Percentiles rank a stretch among this genome's conserved stretches.
Evolutionary conservation across 305 asterid species (phyloP).

Genomic region (Fraxinus baroniana): DNA sequence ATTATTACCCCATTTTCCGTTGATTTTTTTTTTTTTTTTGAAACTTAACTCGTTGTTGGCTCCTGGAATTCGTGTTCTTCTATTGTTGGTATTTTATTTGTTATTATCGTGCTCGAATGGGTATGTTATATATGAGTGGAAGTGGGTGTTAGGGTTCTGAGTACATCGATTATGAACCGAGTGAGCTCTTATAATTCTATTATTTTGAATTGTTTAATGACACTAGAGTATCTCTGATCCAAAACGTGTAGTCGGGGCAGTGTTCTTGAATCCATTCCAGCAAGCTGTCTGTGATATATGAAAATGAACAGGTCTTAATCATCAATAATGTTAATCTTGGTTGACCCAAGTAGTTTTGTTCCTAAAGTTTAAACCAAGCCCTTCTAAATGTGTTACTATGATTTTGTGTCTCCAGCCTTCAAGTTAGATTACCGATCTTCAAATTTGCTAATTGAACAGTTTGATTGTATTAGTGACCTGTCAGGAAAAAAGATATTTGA

Average conservation of each 20-base stretch:
- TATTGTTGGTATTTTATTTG: too few species aligned
- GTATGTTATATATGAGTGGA: not conserved
- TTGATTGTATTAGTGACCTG: not conserved
- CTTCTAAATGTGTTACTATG: not conserved
- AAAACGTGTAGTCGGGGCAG: not conserved
- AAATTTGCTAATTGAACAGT: not conserved
- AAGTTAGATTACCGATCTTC: not conserved
- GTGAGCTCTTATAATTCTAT: constrained; percentile 31
- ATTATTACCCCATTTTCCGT: too few species aligned
- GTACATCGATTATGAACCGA: not conserved
- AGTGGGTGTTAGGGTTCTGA: not conserved
- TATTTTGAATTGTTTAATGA: too few species aligned
- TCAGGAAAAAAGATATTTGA: not conserved
- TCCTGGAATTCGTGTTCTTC: not conserved
- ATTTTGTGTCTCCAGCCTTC: not conserved
- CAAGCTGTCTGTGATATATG: not conserved
- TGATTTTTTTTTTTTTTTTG: too few species aligned
- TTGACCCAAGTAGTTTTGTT: not conserved
- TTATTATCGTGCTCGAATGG: not conserved
- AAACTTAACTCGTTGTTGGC: not conserved
- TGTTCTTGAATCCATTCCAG: not conserved
- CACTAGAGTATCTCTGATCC: not conserved
- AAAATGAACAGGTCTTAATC: not conserved
- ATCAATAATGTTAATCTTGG: not conserved
- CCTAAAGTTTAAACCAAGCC: not conserved